phyloP scores from a whole-genome alignment of 192 early-diverging fungal genomes.

The Backusella morwellensis region DNA sequence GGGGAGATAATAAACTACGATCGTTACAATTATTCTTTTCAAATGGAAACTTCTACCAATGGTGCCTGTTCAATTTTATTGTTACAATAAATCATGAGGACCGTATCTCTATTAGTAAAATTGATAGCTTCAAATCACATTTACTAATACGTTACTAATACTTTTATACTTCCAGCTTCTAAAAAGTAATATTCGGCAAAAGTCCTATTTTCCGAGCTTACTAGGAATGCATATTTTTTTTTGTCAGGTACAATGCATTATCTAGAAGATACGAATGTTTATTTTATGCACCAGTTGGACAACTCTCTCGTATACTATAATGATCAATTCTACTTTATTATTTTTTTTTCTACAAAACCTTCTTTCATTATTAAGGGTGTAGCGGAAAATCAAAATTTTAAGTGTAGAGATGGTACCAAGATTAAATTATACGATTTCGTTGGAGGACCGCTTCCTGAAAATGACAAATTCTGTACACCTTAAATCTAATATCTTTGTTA shows the following conservation, averaged over 20 bases:
- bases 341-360: neutral
- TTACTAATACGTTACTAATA: neutral
- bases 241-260: neutral
- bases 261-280: neutral
- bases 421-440: neutral
- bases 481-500: neutral
- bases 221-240: neutral
- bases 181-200: neutral
- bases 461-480: neutral
- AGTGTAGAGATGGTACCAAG: neutral
- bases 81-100: neutral
- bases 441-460: neutral
- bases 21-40: neutral
- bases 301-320: neutral
- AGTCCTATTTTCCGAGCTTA: neutral
- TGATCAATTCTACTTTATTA: neutral
- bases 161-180: neutral
- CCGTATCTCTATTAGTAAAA: neutral
- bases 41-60: neutral
- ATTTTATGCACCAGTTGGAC: neutral
- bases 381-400: neutral
- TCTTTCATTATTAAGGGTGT: neutral
- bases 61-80: neutral
- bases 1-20: neutral
- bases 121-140: neutral